phyloP scores from a whole-genome alignment of 2,329 filamentous ascomycete genomes.

The Colletotrichum abscissum region DNA sequence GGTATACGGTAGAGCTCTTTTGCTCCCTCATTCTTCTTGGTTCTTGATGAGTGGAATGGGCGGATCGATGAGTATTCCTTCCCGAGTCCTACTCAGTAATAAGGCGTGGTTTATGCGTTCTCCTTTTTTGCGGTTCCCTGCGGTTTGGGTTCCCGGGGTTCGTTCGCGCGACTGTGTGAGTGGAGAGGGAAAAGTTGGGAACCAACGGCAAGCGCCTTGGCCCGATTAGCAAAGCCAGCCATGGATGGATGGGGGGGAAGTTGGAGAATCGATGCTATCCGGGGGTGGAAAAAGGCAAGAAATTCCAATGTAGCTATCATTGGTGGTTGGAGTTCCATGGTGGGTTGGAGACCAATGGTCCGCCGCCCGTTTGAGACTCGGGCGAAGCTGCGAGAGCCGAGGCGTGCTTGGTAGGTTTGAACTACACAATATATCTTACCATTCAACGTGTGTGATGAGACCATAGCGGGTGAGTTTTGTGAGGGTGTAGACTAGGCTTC shows the following conservation, averaged over 20 bases:
- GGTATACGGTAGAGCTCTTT: background rate
- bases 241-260: background rate
- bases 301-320: no score
- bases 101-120: background rate
- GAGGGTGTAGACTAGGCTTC: background rate
- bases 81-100: background rate
- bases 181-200: background rate
- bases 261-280: background rate
- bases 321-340: background rate
- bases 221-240: background rate
- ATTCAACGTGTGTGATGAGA: background rate
- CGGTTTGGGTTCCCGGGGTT: background rate
- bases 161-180: no score
- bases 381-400: background rate
- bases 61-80: background rate
- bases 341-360: background rate
- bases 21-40: background rate
- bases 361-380: background rate
- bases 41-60: background rate
- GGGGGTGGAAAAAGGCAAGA: no score
- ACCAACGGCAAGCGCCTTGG: background rate
- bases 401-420: background rate
- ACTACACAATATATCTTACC: background rate
- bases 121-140: background rate
- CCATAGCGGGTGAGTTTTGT: background rate